These are phyloP conservation scores for Agrostemma githago DNA, from an alignment of 148 eudicot genomes.

Conservation along the genomic window DNA sequence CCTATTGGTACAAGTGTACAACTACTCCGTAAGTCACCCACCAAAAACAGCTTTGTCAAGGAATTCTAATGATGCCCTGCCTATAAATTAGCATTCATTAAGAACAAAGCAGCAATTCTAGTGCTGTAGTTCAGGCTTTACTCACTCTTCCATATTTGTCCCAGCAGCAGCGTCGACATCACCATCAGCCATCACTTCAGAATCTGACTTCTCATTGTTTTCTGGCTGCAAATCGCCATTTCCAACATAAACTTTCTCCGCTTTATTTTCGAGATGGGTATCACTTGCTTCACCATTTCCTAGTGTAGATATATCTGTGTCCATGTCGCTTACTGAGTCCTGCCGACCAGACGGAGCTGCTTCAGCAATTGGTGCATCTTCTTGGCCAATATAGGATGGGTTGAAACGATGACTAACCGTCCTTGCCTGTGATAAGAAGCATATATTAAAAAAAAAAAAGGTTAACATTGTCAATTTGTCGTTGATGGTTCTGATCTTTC, in stretches of 20 bases:
- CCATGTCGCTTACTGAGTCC: constrained; percentile 24
- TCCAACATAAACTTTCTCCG: constrained; percentile 23
- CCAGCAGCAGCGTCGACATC: constrained; percentile 23
- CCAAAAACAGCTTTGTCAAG: not conserved
- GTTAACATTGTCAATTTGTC: not conserved
- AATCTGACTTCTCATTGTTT: constrained; percentile 25
- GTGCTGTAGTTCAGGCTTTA: not conserved
- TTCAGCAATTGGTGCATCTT: constrained; percentile 19
- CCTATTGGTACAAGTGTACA: not conserved
- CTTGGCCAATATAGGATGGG: constrained; percentile 38
- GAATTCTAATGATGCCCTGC: not conserved
- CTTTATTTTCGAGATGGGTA: constrained; percentile 19
- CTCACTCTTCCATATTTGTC: constrained; percentile 22
- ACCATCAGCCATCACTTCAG: constrained; percentile 27
- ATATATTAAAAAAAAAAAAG: constrained; percentile 4
- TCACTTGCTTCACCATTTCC: constrained; percentile 31
- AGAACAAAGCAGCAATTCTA: not conserved
- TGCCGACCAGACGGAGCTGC: constrained; percentile 28
- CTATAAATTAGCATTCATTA: not conserved
- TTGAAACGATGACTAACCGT: constrained; percentile 41
- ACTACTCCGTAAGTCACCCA: not conserved
- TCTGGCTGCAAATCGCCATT: constrained; percentile 28
- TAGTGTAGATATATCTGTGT: constrained; percentile 14
- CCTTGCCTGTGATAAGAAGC: constrained; percentile 40
- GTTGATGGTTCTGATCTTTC: not conserved